phyloP scores from a whole-genome alignment of 768 basidiomycete genomes.

The Cystobasidiopsis lactophilus region DNA sequence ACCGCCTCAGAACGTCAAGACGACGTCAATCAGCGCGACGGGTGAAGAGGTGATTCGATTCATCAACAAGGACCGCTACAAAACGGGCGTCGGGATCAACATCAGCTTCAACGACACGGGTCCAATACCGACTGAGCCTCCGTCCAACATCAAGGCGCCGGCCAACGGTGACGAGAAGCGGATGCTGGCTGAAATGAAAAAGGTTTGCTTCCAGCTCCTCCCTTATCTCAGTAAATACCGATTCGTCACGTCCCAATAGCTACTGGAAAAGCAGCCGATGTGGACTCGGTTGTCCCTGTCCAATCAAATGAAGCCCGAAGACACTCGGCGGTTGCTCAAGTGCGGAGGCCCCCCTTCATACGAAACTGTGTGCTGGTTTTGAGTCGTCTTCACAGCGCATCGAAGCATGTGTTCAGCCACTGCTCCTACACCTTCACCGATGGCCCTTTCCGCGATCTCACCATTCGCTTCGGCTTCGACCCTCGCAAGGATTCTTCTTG shows the following conservation, averaged over 20 bases:
- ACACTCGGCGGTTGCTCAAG: conserved; percentile 56
- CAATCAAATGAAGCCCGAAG: conserved; percentile 49
- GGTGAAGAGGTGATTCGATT: conserved; percentile 60
- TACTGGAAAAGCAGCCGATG: conserved; percentile 51
- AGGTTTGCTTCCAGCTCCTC: conserved; percentile 15
- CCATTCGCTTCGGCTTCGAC: conserved; percentile 71
- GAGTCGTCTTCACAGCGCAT: too few relatives aligned
- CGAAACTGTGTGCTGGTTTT: background rate
- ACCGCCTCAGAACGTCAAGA: conserved; percentile 20
- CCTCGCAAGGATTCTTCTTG: conserved; percentile 52
- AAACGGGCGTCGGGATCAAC: conserved; percentile 27
- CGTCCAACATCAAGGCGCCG: conserved; percentile 28
- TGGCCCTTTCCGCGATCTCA: conserved; percentile 79
- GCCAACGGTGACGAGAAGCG: conserved; percentile 40
- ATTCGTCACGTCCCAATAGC: conserved; percentile 33
- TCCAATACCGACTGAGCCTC: conserved; percentile 20
- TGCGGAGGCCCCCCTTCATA: conserved; percentile 24
- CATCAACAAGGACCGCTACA: conserved; percentile 74
- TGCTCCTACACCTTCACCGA: conserved; percentile 73
- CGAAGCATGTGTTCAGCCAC: conserved; percentile 11
- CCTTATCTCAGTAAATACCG: background rate
- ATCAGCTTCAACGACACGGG: conserved; percentile 9
- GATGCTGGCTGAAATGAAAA: conserved; percentile 31
- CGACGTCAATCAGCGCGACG: conserved; percentile 44
- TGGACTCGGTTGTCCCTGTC: conserved; percentile 76